phyloP scores from a whole-genome alignment of 768 basidiomycete genomes.

The Lactarius vividus region DNA sequence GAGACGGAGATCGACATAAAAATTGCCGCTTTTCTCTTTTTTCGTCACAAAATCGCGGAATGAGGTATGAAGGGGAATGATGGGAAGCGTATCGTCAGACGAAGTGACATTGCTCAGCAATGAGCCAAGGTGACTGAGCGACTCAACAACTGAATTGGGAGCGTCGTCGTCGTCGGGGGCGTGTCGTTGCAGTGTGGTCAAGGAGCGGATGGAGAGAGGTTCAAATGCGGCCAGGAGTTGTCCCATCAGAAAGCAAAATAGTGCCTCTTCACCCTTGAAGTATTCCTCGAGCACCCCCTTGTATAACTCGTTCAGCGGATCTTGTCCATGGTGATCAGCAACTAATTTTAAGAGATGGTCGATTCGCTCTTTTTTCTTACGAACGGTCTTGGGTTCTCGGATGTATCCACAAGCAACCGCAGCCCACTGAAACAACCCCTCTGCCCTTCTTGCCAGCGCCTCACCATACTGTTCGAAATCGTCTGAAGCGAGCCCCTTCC shows the following conservation, averaged over 20 bases:
- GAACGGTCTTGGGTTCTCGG: not conserved
- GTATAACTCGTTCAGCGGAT: not conserved
- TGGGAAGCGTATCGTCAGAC: not conserved
- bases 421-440: constrained; percentile 2
- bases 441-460: not conserved
- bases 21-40: not conserved
- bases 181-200: not conserved
- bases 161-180: not conserved
- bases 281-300: not conserved
- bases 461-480: not conserved
- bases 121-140: not conserved
- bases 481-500: not conserved
- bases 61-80: not conserved
- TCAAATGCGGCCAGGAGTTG: constrained; percentile 1
- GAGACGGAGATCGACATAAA: not conserved
- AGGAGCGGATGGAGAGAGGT: constrained; percentile 2
- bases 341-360: not conserved
- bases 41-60: constrained; percentile 1
- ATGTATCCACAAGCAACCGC: not conserved
- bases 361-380: not conserved
- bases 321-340: not conserved
- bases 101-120: constrained; percentile 8
- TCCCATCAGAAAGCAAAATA: constrained; percentile 1
- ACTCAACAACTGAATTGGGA: not conserved
- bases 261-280: not conserved